phyloP scores from a whole-genome alignment of 306 rosid species.

The Argentina anserina region DNA sequence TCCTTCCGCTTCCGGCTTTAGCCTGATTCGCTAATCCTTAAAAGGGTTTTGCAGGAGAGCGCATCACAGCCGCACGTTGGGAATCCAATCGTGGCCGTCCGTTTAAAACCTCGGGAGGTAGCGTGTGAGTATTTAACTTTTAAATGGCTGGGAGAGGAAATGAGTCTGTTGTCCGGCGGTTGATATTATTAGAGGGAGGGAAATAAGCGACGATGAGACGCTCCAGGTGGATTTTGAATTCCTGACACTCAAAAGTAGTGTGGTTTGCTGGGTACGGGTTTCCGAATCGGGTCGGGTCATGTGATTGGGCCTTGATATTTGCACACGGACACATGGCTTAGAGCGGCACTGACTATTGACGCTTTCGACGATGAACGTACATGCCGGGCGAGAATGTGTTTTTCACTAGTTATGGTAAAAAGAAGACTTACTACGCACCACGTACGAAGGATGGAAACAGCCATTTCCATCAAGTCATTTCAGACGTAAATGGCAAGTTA shows the following conservation, averaged over 20 bases:
- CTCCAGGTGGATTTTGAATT: background rate
- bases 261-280: no score
- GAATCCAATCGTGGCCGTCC: conserved; percentile 12
- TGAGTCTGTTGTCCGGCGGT: background rate
- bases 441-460: background rate
- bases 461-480: background rate
- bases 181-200: background rate
- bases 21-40: conserved; percentile 17
- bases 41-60: background rate
- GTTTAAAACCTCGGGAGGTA: background rate
- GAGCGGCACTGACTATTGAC: background rate
- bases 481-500: background rate
- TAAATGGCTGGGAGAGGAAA: background rate
- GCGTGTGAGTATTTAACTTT: background rate
- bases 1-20: background rate
- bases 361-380: background rate
- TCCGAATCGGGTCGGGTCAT: background rate
- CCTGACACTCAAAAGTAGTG: background rate
- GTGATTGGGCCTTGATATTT: background rate
- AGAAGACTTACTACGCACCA: background rate
- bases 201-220: background rate
- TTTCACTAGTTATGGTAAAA: background rate
- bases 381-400: no score
- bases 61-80: background rate
- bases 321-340: background rate